Conservation (phyloP, 2,329 filamentous ascomycete species). For the Macroventuria anomochaeta region DNA sequence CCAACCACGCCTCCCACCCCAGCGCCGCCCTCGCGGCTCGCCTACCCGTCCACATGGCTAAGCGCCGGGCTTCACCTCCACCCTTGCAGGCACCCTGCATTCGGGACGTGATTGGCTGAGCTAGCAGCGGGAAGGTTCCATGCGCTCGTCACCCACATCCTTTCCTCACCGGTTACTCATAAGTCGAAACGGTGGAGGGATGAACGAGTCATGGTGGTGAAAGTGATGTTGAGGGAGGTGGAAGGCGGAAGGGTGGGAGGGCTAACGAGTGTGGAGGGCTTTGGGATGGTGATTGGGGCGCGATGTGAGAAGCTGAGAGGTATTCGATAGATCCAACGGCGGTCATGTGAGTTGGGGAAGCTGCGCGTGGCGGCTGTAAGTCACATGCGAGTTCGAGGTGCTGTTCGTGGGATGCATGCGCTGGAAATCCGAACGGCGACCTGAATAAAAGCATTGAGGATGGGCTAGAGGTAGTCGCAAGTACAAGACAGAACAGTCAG, state of each 20-base stretch:
- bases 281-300: background rate
- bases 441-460: background rate
- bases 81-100: constrained; percentile 10
- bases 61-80: constrained; percentile 24
- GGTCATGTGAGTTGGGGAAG: constrained; percentile 1
- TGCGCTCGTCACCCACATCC: constrained; percentile 23
- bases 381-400: background rate
- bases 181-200: background rate
- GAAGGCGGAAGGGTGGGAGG: background rate
- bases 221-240: background rate
- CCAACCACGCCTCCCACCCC: background rate
- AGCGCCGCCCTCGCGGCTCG: background rate
- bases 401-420: background rate
- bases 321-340: background rate
- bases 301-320: background rate
- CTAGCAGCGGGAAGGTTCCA: constrained; percentile 34
- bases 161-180: background rate
- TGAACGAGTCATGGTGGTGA: constrained; percentile 3
- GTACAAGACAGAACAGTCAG: too few relatives aligned
- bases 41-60: constrained; percentile 14
- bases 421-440: background rate
- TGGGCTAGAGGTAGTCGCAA: background rate
- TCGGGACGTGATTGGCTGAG: constrained; percentile 26
- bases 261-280: background rate
- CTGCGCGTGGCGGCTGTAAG: background rate